phyloP scores from a whole-genome alignment of 805 yeast genomes.

The Debaryomyces hansenii region DNA sequence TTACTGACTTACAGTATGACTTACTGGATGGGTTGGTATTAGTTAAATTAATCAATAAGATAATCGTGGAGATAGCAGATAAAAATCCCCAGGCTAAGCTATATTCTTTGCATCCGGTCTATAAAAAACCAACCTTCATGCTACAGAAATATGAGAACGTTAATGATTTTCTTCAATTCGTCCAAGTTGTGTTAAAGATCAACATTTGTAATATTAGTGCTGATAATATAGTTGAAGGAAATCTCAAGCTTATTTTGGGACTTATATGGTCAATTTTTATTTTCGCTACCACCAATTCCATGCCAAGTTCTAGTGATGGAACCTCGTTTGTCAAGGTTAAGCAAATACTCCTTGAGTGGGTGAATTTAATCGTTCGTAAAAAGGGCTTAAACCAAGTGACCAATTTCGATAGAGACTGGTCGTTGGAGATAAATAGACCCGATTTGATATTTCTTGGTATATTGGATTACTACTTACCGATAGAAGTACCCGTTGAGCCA shows the following conservation, averaged over 20 bases:
- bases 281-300: slow-evolving; percentile 33
- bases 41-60: slow-evolving; percentile 33
- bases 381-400: slow-evolving; percentile 24
- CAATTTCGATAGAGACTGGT: slow-evolving; percentile 60
- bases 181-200: slow-evolving; percentile 38
- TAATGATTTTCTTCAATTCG: slow-evolving; percentile 40
- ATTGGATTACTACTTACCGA: slow-evolving; percentile 24
- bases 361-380: slow-evolving; percentile 34
- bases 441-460: slow-evolving; percentile 46
- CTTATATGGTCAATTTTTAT: slow-evolving; percentile 50
- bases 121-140: slow-evolving; percentile 38
- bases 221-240: slow-evolving; percentile 50
- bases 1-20: slow-evolving; percentile 26
- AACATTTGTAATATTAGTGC: slow-evolving; percentile 47
- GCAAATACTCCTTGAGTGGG: slow-evolving; percentile 47
- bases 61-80: slow-evolving; percentile 22
- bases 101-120: slow-evolving; percentile 30
- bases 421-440: slow-evolving; percentile 45
- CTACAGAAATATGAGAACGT: slow-evolving; percentile 51
- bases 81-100: slow-evolving; percentile 14
- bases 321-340: slow-evolving; percentile 32
- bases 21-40: slow-evolving; percentile 42
- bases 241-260: slow-evolving; percentile 47
- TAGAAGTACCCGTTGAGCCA: slow-evolving; percentile 29
- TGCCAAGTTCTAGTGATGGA: slow-evolving; percentile 16